Evolutionary conservation across 768 basidiomycete genomes (phyloP), one percentile per base, ranked within the genome.

Genomic region (Glaciozyma antarctica): DNA sequence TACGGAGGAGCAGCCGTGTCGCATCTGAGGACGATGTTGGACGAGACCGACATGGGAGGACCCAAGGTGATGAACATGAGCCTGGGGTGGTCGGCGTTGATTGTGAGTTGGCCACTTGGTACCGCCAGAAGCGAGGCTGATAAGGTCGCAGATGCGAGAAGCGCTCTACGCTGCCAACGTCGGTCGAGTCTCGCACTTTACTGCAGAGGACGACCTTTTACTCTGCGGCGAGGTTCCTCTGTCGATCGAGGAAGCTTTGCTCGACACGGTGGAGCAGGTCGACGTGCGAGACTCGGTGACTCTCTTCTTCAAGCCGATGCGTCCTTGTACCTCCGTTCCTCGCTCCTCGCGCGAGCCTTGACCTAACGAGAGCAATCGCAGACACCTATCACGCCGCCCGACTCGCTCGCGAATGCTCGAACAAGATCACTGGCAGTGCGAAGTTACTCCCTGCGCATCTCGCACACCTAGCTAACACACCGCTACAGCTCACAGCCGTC

Each of bases 191-290:
- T 67, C 66, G 0, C 66, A 67, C 28, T 71, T 71, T 19, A 67
- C 69, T 19, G 61, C 65, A 2, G 59, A 61, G 0, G 69, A 70
- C 47, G 69, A 70, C 45, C 63, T 64, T 3, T 49, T 65, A 3
- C 60, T 71, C 22, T 67, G 66, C 59, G 69, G 69, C 30, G 61
- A 60, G 4, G 59, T 57, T 1, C 66, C 66, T 1, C n/a, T 43
- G 10, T 65, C 69, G 41, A 65, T 71, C 45, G 66, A 67, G 16
- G 61, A 64, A 10, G 53, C 66, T 5, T 51, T 71, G 13, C 38
- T 67, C n/a, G 63, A 71, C 10, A 67, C 63, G 12, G 69, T 71
- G 32, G 69, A 71, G 28, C 66, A 71, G 47, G 64, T 67, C 49
- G 69, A 71, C 53, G 58, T 67, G 12, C 63, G 69, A 12, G 69